Conservation (phyloP, 805 yeast genomes). For the Wickerhamiella allomyrinae region DNA sequence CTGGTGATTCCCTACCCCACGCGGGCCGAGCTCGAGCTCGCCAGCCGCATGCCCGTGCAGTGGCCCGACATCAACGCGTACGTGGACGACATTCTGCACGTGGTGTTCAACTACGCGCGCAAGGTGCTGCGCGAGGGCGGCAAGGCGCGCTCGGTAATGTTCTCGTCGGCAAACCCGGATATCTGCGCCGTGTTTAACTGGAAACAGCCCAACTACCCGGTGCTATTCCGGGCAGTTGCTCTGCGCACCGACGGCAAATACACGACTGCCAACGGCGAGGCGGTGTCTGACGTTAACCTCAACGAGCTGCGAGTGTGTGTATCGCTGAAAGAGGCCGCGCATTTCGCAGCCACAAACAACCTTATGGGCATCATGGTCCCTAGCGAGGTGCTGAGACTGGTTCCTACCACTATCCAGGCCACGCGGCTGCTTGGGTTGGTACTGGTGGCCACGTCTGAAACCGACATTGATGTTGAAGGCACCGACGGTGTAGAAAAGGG, state of each 20-base stretch:
- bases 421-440: slow-evolving; percentile 72
- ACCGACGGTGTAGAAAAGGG: slow-evolving; percentile 51
- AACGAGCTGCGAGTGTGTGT: slow-evolving; percentile 25
- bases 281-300: slow-evolving; percentile 20
- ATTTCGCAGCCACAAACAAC: slow-evolving; percentile 69
- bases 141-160: slow-evolving; percentile 47
- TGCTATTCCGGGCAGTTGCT: slow-evolving; percentile 59
- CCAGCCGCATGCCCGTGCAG: slow-evolving; percentile 13
- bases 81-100: slow-evolving; percentile 58
- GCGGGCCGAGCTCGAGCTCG: slow-evolving; percentile 7
- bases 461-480: slow-evolving; percentile 17
- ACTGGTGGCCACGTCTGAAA: slow-evolving; percentile 40
- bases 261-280: slow-evolving; percentile 19
- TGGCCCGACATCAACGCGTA: slow-evolving; percentile 46
- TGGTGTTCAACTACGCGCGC: slow-evolving; percentile 65
- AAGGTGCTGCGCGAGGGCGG: slow-evolving; percentile 18
- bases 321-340: slow-evolving; percentile 68
- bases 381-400: slow-evolving; percentile 49
- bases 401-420: slow-evolving; percentile 60
- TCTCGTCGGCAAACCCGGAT: slow-evolving; percentile 73
- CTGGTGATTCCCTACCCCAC: slow-evolving; percentile 20
- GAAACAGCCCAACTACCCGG: slow-evolving; percentile 98
- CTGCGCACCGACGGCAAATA: slow-evolving; percentile 18
- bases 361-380: slow-evolving; percentile 74
- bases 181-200: slow-evolving; percentile 92